Evolutionary conservation across 2,329 filamentous ascomycete species (phyloP).

Genomic region (Ophiognomonia clavigignenti-juglandacearum): DNA sequence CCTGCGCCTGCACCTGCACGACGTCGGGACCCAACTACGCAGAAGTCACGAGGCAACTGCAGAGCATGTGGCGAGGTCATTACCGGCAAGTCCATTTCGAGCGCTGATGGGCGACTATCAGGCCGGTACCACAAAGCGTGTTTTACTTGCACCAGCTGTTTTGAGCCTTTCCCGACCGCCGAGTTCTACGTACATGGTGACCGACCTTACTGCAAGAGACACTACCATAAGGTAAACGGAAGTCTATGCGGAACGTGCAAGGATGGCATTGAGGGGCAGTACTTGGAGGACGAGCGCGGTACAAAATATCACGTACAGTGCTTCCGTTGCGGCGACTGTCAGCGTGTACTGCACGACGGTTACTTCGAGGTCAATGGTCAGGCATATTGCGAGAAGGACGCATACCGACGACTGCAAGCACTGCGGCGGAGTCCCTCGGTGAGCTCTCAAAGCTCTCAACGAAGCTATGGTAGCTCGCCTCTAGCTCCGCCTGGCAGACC

Average conservation of each 20-base stretch:
- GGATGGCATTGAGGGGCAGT: conserved; percentile 87
- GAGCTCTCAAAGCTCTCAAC: conserved; percentile 15
- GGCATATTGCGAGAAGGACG: conserved; percentile 84
- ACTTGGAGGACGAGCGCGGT: conserved; percentile 73
- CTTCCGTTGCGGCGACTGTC: conserved; percentile 79
- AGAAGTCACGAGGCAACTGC: conserved; percentile 64
- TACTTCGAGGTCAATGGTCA: conserved; percentile 85
- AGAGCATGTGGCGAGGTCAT: conserved; percentile 77
- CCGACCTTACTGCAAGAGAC: conserved; percentile 81
- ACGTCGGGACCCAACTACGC: conserved; percentile 32
- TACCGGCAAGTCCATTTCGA: conserved; percentile 87
- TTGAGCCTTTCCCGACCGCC: conserved; percentile 73
- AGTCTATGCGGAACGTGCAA: conserved; percentile 79
- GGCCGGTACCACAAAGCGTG: conserved; percentile 94
- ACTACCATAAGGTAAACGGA: conserved; percentile 89
- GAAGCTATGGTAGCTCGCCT: conserved; percentile 14
- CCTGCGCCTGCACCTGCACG: conserved; percentile 18
- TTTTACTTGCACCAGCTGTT: conserved; percentile 86
- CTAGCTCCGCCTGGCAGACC: conserved; percentile 15
- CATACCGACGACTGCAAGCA: conserved; percentile 47
- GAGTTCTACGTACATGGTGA: conserved; percentile 92
- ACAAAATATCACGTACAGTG: conserved; percentile 85
- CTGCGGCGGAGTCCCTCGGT: conserved; percentile 9
- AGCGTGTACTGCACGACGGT: conserved; percentile 68
- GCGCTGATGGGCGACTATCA: conserved; percentile 84